Base-by-base conservation (phyloP, 768 basidiomycete genomes). In the Rickenella mellea region DNA sequence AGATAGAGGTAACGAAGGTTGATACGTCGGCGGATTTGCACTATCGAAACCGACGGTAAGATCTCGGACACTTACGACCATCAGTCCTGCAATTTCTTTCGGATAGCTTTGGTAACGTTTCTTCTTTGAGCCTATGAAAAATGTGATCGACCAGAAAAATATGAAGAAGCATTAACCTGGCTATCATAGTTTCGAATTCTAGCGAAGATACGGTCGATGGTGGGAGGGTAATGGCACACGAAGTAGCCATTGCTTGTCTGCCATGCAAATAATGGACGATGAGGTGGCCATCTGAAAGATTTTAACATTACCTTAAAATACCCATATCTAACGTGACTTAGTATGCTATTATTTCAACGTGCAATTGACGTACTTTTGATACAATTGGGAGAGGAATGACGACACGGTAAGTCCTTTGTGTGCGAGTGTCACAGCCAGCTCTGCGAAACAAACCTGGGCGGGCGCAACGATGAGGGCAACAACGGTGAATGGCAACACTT, bases 181-280 rank as follows among this genome's bases (percentile, higher is more conserved):
- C 70, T 69, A 47, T 69, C 62, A 51, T 72, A 81, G 53, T 68
- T 69, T 19, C 89, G 75, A 20, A 93, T 64, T 7, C 68, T 68
- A 4, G 63, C 53, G 48, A 93, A 93, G 32, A 93, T 86, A 28
- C 54, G 55, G 45, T 83, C 72, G 41, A 84, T 78, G 17, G 69
- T 78, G n/a, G 58, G 41, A 2, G 82, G 69, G 40, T 88, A 75
- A n/a, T 60, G 64, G 55, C 84, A 90, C 41, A 81, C 57, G 60
- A 89, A 89, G 55, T 87, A 91, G 49, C 83, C 80, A 55, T 93
- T 93, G 48, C 70, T 80, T 1, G 80, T 86, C 83, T 85, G 54
- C 17, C 29, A 20, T 15, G 12, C 33, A 32, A 25, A 32, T n/a
- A 14, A 9, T n/a, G n/a, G n/a, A n/a, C n/a, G n/a, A n/a, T 43